phyloP scores from a whole-genome alignment of 148 eudicot genomes.

The Camellia sinensis region DNA sequence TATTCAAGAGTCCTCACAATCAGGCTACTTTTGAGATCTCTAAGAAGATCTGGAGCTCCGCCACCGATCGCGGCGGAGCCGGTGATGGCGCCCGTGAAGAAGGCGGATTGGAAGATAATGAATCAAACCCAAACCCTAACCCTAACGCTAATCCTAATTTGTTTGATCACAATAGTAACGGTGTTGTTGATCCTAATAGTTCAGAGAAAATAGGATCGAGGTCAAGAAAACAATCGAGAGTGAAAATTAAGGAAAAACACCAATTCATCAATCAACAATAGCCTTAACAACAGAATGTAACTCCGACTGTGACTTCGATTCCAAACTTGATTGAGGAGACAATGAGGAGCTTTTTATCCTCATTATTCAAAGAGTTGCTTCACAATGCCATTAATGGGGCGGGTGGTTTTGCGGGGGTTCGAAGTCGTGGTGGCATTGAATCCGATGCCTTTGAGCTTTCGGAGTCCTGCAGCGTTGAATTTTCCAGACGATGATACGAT shows the following conservation, averaged over 20 bases:
- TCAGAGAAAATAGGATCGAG: conserved; percentile 26
- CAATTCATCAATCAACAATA: neutral
- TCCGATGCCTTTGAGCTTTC: conserved; percentile 31
- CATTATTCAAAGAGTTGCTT: conserved; percentile 47
- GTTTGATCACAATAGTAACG: no score
- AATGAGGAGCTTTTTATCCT: conserved; percentile 54
- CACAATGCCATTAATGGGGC: conserved; percentile 23
- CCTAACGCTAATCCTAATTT: neutral
- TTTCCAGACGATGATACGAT: conserved; percentile 27
- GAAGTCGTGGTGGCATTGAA: conserved; percentile 26
- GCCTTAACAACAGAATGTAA: neutral
- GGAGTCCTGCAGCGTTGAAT: conserved; percentile 16
- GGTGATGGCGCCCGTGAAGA: neutral
- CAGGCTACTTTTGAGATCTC: conserved; percentile 84
- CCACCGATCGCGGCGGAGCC: conserved; percentile 12
- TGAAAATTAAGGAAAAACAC: conserved; percentile 50
- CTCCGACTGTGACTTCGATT: conserved; percentile 11
- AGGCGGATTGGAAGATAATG: conserved; percentile 53
- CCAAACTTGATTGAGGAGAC: conserved; percentile 48
- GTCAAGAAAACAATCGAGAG: conserved; percentile 57
- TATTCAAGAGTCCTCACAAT: conserved; percentile 81
- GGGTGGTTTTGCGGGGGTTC: conserved; percentile 20
- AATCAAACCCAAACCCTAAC: conserved; percentile 38
- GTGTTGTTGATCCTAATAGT: neutral
- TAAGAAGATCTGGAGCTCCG: conserved; percentile 63